Base-by-base conservation (phyloP, 2,329 filamentous ascomycete genomes). In the Didymella lethalis region DNA sequence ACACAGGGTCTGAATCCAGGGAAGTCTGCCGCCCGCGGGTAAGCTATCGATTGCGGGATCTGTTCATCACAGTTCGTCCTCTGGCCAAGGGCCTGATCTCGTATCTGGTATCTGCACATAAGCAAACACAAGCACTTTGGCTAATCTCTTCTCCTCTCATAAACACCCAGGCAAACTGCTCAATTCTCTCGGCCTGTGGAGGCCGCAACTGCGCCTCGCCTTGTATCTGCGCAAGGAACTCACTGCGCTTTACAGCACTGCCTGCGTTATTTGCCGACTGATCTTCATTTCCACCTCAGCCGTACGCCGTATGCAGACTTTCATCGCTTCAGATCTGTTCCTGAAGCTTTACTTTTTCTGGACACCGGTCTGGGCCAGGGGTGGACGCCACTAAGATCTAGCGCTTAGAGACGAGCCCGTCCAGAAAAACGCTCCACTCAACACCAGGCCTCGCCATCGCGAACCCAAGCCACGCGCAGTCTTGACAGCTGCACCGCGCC, bases 401-500 rank as follows among this genome's bases (percentile, higher is more conserved):
- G 49, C 49, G 50, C 36, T 26, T 5, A 48, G 18, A 18, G 23
- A 43, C 48, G 43, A 25, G 41, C 48, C 36, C 43, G 43, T 29
- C 54, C 48, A 20, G 18, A 18, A 46, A 54, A 61, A 51, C 45
- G 46, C 50, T 58, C 64, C 58, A 64, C 52, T 63, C 60, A 63
- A 60, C 52, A 59, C 56, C 52, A 58, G 26, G 40, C 36, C 2
- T 46, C 16, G 28, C 32, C 44, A 54, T 67, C 46, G 44, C 36
- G 38, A 47, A 38, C 28, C 20, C 16, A 55, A 64, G 64, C 62
- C 64, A 63, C 62, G 56, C 61, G 57, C 59, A n/a, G 23, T 57
- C 57, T 58, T 48, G 36, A 40, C 40, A 68, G 64, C 65, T 66
- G 59, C 53, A 46, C 38, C 41, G 60, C 48, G 28, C 47, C 36